These are phyloP conservation scores for Microcera coccophila DNA, from an alignment of 2,329 filamentous ascomycete species.

Conservation along the genomic window DNA sequence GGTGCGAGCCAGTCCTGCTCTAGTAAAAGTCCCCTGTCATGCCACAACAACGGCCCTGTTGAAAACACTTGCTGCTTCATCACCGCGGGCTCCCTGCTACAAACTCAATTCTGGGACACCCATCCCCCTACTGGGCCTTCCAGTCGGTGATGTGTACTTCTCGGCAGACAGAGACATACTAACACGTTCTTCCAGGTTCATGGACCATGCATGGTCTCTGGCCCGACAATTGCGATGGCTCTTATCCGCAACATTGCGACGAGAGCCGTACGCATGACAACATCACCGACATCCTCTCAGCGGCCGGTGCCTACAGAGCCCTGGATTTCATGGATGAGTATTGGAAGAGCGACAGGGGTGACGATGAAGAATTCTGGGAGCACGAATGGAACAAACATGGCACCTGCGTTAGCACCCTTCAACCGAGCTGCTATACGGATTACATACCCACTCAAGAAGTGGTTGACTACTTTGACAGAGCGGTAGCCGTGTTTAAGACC, in stretches of 20 bases:
- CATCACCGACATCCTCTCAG: slow-evolving; percentile 60
- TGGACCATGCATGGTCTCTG: slow-evolving; percentile 73
- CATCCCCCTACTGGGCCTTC: slow-evolving; percentile 59
- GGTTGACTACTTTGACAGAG: slow-evolving; percentile 64
- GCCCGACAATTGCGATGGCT: slow-evolving; percentile 67
- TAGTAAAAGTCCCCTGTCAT: slow-evolving; percentile 33
- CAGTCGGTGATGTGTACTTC: slow-evolving; percentile 15
- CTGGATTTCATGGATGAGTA: slow-evolving; percentile 65
- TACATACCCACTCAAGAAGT: slow-evolving; percentile 62
- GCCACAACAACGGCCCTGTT: slow-evolving; percentile 58
- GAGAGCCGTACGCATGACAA: slow-evolving; percentile 57
- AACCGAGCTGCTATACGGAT: slow-evolving; percentile 61
- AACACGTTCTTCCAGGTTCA: slow-evolving; percentile 43
- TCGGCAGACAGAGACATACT: too few species aligned
- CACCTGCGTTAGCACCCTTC: slow-evolving; percentile 66
- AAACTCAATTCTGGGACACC: slow-evolving; percentile 77
- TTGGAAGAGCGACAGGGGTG: slow-evolving; percentile 66
- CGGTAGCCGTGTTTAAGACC: slow-evolving; percentile 62
- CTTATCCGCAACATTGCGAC: slow-evolving; percentile 66
- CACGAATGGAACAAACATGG: slow-evolving; percentile 76
- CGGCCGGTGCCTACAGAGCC: slow-evolving; percentile 52
- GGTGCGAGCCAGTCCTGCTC: slow-evolving; percentile 14
- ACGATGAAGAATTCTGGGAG: slow-evolving; percentile 65
- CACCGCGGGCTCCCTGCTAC: slow-evolving; percentile 65
- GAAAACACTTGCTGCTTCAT: slow-evolving; percentile 69